Percentiles rank a stretch among this genome's conserved stretches.
phyloP scores from a whole-genome alignment of 2,329 filamentous ascomycete species.

The Furcasterigmium sp. region DNA sequence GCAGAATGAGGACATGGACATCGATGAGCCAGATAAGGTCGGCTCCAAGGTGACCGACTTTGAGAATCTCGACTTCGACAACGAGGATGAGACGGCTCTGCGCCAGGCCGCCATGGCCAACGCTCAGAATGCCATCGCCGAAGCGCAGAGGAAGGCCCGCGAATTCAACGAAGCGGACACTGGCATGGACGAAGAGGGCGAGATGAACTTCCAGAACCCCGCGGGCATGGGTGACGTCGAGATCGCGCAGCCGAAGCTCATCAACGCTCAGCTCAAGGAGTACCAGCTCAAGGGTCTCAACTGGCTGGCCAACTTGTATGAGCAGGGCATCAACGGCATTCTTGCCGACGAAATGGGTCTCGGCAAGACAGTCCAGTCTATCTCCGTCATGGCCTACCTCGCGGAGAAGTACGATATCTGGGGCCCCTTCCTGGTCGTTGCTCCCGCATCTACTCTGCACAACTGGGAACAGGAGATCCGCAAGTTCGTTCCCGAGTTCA shows the following conservation, averaged over 20 bases:
- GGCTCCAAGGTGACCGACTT: constrained; percentile 82
- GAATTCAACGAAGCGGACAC: constrained; percentile 74
- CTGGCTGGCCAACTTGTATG: constrained; percentile 97
- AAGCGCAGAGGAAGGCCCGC: constrained; percentile 87
- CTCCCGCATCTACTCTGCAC: constrained; percentile 91
- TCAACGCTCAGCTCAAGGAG: constrained; percentile 92
- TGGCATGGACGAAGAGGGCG: constrained; percentile 81
- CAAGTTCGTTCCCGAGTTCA: constrained; percentile 89
- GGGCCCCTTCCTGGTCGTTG: constrained; percentile 96
- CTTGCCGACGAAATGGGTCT: constrained; percentile 99
- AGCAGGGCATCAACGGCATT: constrained; percentile 99
- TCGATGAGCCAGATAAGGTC: constrained; percentile 48
- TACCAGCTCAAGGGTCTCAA: constrained; percentile 99
- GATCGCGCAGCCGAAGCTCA: constrained; percentile 88
- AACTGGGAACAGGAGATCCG: constrained; percentile 99
- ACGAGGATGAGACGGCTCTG: constrained; percentile 80
- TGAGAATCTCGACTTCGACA: constrained; percentile 91
- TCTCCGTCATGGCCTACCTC: constrained; percentile 98
- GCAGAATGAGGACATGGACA: constrained; percentile 36
- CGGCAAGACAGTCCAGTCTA: constrained; percentile 97
- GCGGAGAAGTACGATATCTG: constrained; percentile 97
- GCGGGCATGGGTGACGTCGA: constrained; percentile 91
- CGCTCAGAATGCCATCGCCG: constrained; percentile 89
- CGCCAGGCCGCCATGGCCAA: constrained; percentile 87
- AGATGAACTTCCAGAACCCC: constrained; percentile 99